Evolutionary conservation across 768 basidiomycete species (phyloP), one percentile per base, ranked within the genome.

Genomic region (Scleroderma bovista): DNA sequence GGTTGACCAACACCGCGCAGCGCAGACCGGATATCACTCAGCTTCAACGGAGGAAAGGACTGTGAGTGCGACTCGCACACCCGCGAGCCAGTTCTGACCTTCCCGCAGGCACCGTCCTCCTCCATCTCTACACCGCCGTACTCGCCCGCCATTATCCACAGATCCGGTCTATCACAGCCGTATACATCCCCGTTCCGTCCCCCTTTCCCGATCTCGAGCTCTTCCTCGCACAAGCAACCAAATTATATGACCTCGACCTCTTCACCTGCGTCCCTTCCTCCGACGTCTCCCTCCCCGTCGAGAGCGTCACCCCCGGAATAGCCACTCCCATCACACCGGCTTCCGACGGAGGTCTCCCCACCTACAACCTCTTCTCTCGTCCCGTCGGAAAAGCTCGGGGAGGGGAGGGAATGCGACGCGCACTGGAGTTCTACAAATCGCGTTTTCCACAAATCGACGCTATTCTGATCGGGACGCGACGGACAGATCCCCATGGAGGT

Each of bases 11-110:
- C 31, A 52, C 33, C 47, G 47, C 50, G 50, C 65, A 89, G 91
- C 44, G 75, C 78, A 60, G 80, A 85, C 32, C 72, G 76, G 48
- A 71, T 93, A 4, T 86, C 93, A 3, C 75, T 99, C 52, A 96
- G 93, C 68, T 99, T 97, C 72, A 99, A 98, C 57, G 96, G 96
- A 10, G 96, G 96, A 46, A 99, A 99, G 67, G 96, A 99, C 63
- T 99, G 96, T 95, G 60, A 58, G 84, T 74, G 13, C 23, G 13
- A n/a, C 20, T 7, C 26, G 29, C 36, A 41, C 31, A 23, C 23
- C 9, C 10, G 13, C 32, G n/a, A 19, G 6, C 37, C 34, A 23
- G 20, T 29, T 36, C 46, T 56, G 11, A 58, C 36, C 8, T 48
- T 51, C 51, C 26, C 47, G 43, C 60, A 97, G 93, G 93, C 63